Base-by-base conservation (phyloP, 202 grass and related monocot species). In the Bolboschoenoplectus hybrid region DNA sequence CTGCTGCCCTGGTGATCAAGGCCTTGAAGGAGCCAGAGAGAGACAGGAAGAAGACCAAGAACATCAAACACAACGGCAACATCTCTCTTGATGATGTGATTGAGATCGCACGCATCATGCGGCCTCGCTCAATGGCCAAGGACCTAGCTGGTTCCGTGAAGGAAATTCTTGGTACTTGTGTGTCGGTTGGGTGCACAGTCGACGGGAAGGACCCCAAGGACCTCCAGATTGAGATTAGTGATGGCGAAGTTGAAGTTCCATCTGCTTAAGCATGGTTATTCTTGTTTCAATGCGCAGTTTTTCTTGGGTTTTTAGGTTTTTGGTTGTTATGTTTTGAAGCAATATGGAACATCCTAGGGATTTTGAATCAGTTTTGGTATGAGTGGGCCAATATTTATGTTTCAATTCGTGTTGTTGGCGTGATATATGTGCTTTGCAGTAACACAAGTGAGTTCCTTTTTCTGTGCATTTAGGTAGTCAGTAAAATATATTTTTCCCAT, bases 1-100 rank as follows among this genome's bases (percentile, higher is more conserved):
- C 93, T 67, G 91, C 93, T 34, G 93, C 93, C n/a, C 86, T 95
- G 45, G 93, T 95, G 82, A 95, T 95, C 87, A 95, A 95, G 91
- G 84, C 93, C 0, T 90, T 95, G 58, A 95, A 95, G 86, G 93
- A 95, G 77, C 93, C 93, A 3, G 93, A 95, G 91, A 84, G 93
- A 88, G 93, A 95, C 89, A 72, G 93, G 75, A 95, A 95, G 88
- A 95, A 95, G 84, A 88, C 89, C 0, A 95, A 95, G 82, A 95
- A 95, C 86, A 90, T 95, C 80, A 95, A 95, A 63, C 93, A 95
- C 89, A 93, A 9, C 1, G 93, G 93, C 45, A 95, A 95, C 77
- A 95, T 95, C 86, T 90, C 87, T 60, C 88, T 95, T 0, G 93
- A 95, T 39, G 93, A 95, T 64, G 89, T 95, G 49, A 72, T 95